A percentile compares a stretch with the other conserved stretches of the same genome.
phyloP scores from a whole-genome alignment of 1,139 yeast species.

The Saccharomyces hybrid region DNA sequence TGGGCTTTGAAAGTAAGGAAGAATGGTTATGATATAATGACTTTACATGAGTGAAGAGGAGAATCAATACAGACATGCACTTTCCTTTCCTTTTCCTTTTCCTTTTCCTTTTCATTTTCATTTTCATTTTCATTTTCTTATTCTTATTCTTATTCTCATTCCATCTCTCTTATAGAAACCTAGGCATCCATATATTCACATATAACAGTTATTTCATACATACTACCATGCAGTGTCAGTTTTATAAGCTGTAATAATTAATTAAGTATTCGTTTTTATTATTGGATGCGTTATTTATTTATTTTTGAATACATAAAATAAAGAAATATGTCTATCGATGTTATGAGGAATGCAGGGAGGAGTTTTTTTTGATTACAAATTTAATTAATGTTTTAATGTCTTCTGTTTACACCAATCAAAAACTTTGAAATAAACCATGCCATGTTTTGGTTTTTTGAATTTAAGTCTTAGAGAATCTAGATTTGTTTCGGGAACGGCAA shows the following conservation, averaged over 20 bases:
- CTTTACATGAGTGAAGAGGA: slow-evolving; percentile 27
- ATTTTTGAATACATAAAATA: neutral
- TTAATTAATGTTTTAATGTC: slow-evolving; percentile 16
- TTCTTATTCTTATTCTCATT: too few species aligned
- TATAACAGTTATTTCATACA: neutral
- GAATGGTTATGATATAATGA: slow-evolving; percentile 34
- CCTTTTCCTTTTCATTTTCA: too few species aligned
- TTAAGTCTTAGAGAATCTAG: slow-evolving; percentile 26
- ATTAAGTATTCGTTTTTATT: neutral
- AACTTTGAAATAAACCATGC: slow-evolving; percentile 17
- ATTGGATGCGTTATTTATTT: neutral
- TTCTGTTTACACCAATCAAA: slow-evolving; percentile 13
- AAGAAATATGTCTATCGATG: neutral
- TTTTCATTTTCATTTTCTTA: neutral
- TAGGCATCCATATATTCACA: neutral
- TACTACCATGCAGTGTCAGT: neutral
- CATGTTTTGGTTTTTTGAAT: slow-evolving; percentile 19
- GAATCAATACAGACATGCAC: neutral
- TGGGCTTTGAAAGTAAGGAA: slow-evolving; percentile 60
- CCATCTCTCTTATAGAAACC: neutral
- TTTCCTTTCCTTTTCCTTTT: too few species aligned
- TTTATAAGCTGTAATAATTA: neutral
- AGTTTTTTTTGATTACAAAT: slow-evolving; percentile 17
- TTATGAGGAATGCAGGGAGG: neutral
- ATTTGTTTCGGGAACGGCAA: slow-evolving; percentile 26